Evolutionary conservation across 805 yeast genomes (phyloP), one percentile per base, ranked within the genome.

Genomic region (Cyberlindnera euphorbiae): DNA sequence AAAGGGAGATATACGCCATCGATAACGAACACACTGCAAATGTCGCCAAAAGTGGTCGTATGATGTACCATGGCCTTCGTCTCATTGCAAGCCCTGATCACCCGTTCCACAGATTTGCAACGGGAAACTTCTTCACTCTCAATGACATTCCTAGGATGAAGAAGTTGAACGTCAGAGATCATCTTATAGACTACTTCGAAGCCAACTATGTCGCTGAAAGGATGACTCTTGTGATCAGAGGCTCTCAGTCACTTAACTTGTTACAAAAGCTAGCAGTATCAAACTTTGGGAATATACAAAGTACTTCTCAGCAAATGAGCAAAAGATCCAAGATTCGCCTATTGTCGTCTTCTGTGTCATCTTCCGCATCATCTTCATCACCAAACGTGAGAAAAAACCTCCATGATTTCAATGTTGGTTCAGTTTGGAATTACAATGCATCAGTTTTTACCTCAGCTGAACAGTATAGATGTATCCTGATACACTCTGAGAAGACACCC

Each of bases 11-110:
- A 0, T 58, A 63, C 31, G 78, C 85, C 0, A 67, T 83, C 23
- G 74, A 81, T 45, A 78, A 76, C 49, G 94, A 83, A 45, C 89
- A 82, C 51, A 59, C 56, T 4, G 64, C 67, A n/a, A 83, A 82
- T 43, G 59, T 66, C 11, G 47, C 64, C 2, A 58, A 61, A 11
- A 11, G 44, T 0, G 66, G 63, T 5, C 79, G 79, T 51, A 52
- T 74, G 0, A 46, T 79, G 21, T 77, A 70, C 41, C 87, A 83
- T 45, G 84, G 79, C 0, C 52, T 73, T 6, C 65, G 81, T 31
- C 39, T 77, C 4, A 47, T 82, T 12, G 65, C 82, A 1, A 63
- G 64, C 35, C 32, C 50, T 2, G 17, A 48, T 0, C 81, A 76
- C 46, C 80, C 73, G 0, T 83, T 82, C 50, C 64, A 64, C 41